These are phyloP conservation scores for Alternaria infectoria DNA, from an alignment of 2,329 filamentous ascomycete genomes.

Conservation along the genomic window DNA sequence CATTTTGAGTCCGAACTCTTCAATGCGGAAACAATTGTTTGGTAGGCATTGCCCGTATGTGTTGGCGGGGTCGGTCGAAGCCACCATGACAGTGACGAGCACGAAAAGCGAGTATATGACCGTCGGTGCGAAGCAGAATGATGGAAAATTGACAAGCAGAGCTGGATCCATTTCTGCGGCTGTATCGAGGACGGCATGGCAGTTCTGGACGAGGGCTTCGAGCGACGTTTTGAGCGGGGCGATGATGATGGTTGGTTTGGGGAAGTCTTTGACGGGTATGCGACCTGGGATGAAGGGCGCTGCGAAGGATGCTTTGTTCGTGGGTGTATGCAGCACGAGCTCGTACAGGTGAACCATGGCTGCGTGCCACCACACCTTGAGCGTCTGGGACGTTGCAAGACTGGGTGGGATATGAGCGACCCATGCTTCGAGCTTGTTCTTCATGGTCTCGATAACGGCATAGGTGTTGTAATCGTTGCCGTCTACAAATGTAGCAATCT, in stretches of 20 bases:
- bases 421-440: slow-evolving; percentile 30
- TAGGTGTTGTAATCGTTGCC: slow-evolving; percentile 28
- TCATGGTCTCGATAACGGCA: slow-evolving; percentile 21
- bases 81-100: slow-evolving; percentile 30
- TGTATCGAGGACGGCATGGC: slow-evolving; percentile 31
- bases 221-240: slow-evolving; percentile 23
- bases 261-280: slow-evolving; percentile 34
- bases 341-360: slow-evolving; percentile 34
- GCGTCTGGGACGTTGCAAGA: slow-evolving; percentile 24
- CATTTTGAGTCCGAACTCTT: slow-evolving; percentile 27
- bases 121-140: slow-evolving; percentile 32
- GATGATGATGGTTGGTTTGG: slow-evolving; percentile 25
- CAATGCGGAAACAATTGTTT: slow-evolving; percentile 26
- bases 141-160: slow-evolving; percentile 27
- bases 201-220: slow-evolving; percentile 24
- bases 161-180: slow-evolving; percentile 30
- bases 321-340: slow-evolving; percentile 31
- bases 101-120: slow-evolving; percentile 33
- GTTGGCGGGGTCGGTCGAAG: slow-evolving; percentile 29
- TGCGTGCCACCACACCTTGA: slow-evolving; percentile 34
- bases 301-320: slow-evolving; percentile 34
- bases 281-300: slow-evolving; percentile 35
- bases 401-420: slow-evolving; percentile 28
- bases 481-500: slow-evolving; percentile 24
- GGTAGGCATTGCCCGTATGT: slow-evolving; percentile 30